Percentiles rank a stretch among this genome's conserved stretches.
These are phyloP conservation scores for Melanogaster broomeanus DNA, from an alignment of 768 basidiomycete species.

Conservation along the genomic window DNA sequence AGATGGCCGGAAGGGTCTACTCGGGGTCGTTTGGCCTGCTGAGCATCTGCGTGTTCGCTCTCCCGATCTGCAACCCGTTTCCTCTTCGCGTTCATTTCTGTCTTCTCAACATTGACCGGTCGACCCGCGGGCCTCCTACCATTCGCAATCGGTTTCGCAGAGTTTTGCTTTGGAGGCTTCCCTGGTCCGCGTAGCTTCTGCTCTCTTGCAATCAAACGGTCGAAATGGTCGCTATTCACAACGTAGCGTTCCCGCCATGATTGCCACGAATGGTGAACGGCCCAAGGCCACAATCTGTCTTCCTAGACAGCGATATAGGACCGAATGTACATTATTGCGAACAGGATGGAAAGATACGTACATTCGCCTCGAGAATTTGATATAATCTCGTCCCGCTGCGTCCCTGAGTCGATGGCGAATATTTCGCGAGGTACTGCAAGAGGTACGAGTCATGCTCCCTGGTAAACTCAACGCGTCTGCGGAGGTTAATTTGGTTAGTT, in stretches of 20 bases:
- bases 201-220: slow-evolving; percentile 42
- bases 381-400: slow-evolving; percentile 52
- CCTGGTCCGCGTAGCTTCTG: slow-evolving; percentile 33
- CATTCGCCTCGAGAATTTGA: slow-evolving; percentile 45
- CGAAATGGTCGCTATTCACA: slow-evolving; percentile 44
- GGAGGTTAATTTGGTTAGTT: slow-evolving; percentile 1
- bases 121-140: background rate
- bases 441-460: slow-evolving; percentile 44
- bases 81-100: background rate
- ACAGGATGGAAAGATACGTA: slow-evolving; percentile 28
- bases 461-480: slow-evolving; percentile 32
- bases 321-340: background rate
- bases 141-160: background rate
- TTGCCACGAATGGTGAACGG: slow-evolving; percentile 51
- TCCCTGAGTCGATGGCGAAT: slow-evolving; percentile 41
- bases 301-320: slow-evolving; percentile 29
- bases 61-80: background rate
- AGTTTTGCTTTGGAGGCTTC: background rate
- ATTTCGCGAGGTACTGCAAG: slow-evolving; percentile 48
- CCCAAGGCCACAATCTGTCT: slow-evolving; percentile 50
- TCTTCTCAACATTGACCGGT: background rate
- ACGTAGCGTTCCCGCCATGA: slow-evolving; percentile 67
- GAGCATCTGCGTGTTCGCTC: background rate
- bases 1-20: background rate
- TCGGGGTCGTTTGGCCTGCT: background rate